Percentiles rank a stretch among this genome's conserved stretches.
Evolutionary conservation across 2,329 filamentous ascomycete species (phyloP).

Genomic region (Epichloe baconii): DNA sequence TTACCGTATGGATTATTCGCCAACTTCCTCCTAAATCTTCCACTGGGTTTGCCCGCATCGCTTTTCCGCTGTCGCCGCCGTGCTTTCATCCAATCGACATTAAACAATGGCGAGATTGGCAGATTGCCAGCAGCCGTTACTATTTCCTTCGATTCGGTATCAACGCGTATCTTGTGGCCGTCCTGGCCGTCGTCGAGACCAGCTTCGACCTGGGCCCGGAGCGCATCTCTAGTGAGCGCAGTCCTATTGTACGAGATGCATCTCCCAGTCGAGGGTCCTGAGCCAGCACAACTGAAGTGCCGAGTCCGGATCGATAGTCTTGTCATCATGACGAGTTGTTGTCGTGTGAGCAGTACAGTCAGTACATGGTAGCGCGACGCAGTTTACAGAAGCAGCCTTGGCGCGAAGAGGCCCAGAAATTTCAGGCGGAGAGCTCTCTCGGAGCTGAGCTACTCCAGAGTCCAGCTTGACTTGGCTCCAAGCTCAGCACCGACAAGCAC

Average conservation of each 20-base stretch:
- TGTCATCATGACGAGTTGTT: not conserved
- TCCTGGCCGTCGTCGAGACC: constrained; percentile 19
- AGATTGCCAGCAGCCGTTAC: constrained; percentile 31
- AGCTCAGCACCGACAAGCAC: constrained; percentile 1
- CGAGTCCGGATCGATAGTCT: constrained; percentile 8
- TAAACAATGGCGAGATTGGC: constrained; percentile 41
- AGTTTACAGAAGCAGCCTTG: not conserved
- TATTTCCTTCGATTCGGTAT: constrained; percentile 29
- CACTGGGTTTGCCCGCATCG: constrained; percentile 17
- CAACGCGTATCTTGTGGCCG: constrained; percentile 20
- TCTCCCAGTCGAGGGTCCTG: constrained; percentile 10
- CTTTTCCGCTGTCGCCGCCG: constrained; percentile 29
- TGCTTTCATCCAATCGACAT: constrained; percentile 34
- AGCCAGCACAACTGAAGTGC: constrained; percentile 7
- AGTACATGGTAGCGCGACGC: not conserved
- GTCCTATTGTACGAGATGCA: constrained; percentile 21
- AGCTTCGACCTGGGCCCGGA: constrained; percentile 19
- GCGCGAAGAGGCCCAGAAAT: not conserved
- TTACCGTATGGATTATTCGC: constrained; percentile 52
- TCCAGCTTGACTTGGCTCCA: not conserved
- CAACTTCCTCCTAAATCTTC: constrained; percentile 44
- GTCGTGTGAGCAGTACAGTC: not conserved
- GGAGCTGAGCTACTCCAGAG: not conserved
- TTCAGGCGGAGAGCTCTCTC: constrained; percentile 1
- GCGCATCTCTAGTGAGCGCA: constrained; percentile 16